These are phyloP conservation scores for Diplodia intermedia DNA, from an alignment of 2,329 filamentous ascomycete genomes.

Conservation along the genomic window DNA sequence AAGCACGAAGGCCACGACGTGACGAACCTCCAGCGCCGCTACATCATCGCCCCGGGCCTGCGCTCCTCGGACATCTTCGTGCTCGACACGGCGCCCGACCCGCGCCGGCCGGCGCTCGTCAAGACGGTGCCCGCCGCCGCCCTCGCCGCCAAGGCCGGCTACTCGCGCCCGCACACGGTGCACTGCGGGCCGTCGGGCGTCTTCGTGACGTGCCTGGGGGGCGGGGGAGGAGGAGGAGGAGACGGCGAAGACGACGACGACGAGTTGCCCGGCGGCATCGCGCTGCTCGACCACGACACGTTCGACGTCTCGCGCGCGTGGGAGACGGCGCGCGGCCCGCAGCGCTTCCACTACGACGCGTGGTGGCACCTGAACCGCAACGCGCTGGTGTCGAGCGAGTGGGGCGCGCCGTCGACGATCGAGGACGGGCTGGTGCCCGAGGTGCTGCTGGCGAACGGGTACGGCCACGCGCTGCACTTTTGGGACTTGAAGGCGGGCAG, in stretches of 20 bases:
- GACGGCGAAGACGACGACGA: too few relatives aligned
- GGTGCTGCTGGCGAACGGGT: background rate
- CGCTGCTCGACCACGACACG: constrained; percentile 15
- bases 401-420: background rate
- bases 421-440: constrained; percentile 12
- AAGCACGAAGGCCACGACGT: background rate
- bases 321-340: constrained; percentile 12
- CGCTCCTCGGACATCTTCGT: constrained; percentile 15
- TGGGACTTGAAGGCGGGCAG: background rate
- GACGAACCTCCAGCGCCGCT: background rate
- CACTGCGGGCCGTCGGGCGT: constrained; percentile 7
- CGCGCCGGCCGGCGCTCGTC: background rate
- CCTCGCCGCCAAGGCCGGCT: constrained; percentile 1
- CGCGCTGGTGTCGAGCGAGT: constrained; percentile 17
- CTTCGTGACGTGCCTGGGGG: constrained; percentile 7
- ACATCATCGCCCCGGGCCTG: constrained; percentile 5
- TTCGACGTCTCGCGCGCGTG: constrained; percentile 6
- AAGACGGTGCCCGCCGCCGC: constrained; percentile 2
- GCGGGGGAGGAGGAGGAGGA: background rate
- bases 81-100: constrained; percentile 2
- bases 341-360: constrained; percentile 17
- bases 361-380: constrained; percentile 19
- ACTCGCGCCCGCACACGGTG: constrained; percentile 15
- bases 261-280: background rate
- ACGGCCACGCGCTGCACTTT: constrained; percentile 12